Conservation (phyloP, 805 yeast species). For the Spencermartinsiella europaea region DNA sequence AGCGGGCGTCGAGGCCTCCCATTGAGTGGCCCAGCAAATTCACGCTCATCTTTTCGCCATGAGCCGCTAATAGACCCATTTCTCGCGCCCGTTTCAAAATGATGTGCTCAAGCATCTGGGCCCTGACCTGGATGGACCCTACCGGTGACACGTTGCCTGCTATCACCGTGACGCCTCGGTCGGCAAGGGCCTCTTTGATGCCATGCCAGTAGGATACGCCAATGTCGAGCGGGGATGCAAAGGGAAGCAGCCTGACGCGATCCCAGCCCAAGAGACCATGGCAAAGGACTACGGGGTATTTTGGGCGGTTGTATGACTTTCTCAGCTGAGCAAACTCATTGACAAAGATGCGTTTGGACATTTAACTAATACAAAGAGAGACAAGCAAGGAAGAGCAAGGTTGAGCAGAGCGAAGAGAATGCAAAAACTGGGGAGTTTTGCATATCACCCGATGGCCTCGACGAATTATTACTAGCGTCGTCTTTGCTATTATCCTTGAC, state of each 20-base stretch:
- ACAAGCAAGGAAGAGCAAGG: too few relatives aligned
- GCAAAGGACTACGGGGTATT: constrained; percentile 70
- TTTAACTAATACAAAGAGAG: too few relatives aligned
- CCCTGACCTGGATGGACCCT: constrained; percentile 68
- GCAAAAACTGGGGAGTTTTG: too few relatives aligned
- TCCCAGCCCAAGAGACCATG: constrained; percentile 89
- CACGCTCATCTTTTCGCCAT: constrained; percentile 35
- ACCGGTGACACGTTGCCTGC: constrained; percentile 80
- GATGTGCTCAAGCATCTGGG: constrained; percentile 48
- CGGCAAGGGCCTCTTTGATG: constrained; percentile 53
- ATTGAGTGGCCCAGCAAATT: constrained; percentile 85
- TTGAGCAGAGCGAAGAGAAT: too few relatives aligned
- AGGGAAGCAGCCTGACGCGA: constrained; percentile 35
- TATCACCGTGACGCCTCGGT: constrained; percentile 60
- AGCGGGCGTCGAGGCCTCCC: constrained; percentile 90
- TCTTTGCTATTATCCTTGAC: too few relatives aligned
- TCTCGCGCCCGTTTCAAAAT: constrained; percentile 34
- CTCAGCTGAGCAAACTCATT: constrained; percentile 24
- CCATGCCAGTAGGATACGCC: constrained; percentile 79
- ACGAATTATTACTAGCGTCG: too few relatives aligned
- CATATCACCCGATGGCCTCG: too few relatives aligned
- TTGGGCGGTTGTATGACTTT: constrained; percentile 51
- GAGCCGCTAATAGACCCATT: constrained; percentile 2
- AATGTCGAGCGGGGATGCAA: constrained; percentile 20
- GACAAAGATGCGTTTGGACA: constrained; percentile 7